phyloP scores from a whole-genome alignment of 2,329 filamentous ascomycete genomes.

The Trichoderma atrobrunneum region DNA sequence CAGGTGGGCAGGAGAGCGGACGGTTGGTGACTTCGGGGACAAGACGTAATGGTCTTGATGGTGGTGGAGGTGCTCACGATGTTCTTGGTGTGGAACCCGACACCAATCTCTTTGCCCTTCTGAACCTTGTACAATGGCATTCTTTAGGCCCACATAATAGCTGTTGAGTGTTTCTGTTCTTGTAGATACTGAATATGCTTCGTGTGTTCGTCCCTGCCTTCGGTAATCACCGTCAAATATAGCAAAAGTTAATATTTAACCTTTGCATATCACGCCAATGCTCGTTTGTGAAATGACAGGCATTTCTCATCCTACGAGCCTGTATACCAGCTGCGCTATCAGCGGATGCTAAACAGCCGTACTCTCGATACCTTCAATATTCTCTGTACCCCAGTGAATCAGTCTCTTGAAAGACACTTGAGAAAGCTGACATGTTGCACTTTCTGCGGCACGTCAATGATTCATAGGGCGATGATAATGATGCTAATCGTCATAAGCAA shows the following conservation, averaged over 20 bases:
- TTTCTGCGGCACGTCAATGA: no score
- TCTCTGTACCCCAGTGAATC: no score
- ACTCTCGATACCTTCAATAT: not conserved
- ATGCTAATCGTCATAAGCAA: not conserved
- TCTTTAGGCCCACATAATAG: no score
- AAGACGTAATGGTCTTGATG: conserved; percentile 34
- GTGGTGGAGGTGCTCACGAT: conserved; percentile 11
- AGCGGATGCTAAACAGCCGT: not conserved
- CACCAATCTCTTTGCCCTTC: not conserved
- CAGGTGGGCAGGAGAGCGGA: not conserved
- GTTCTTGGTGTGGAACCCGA: not conserved
- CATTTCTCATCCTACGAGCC: not conserved
- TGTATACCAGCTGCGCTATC: not conserved
- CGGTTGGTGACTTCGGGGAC: conserved; percentile 49
- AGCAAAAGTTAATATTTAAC: not conserved
- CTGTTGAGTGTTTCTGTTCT: no score
- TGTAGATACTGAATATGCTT: not conserved
- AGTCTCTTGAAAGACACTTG: no score
- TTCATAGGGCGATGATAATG: no score
- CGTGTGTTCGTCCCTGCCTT: not conserved
- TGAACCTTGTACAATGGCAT: no score
- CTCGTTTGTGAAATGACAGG: no score
- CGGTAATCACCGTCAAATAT: not conserved
- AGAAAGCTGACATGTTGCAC: no score
- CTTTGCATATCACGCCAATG: no score